A percentile compares a stretch with the other conserved stretches of the same genome.
Conservation (phyloP, 225 moss, liverwort and hornwort genomes). For the Marchantia paleacea region DNA sequence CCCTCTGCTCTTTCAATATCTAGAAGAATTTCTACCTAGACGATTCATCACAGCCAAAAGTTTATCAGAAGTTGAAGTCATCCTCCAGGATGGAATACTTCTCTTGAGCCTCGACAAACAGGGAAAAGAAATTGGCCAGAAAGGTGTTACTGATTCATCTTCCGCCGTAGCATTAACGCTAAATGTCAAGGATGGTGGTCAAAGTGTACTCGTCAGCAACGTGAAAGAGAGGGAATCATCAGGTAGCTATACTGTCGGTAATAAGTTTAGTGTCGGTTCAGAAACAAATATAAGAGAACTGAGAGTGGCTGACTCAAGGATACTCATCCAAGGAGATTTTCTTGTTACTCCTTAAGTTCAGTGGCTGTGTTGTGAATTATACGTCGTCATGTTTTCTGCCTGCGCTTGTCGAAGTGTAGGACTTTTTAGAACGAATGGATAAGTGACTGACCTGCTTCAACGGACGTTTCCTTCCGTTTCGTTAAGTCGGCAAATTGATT, state of each 20-base stretch:
- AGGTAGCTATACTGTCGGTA: background rate
- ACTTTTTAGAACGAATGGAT: no score
- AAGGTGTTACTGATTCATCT: background rate
- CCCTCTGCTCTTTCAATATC: constrained; percentile 18
- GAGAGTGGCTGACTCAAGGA: constrained; percentile 23
- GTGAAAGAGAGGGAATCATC: constrained; percentile 13
- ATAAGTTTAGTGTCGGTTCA: constrained; percentile 18
- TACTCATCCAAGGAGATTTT: constrained; percentile 32
- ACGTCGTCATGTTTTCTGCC: no score
- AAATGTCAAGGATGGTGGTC: constrained; percentile 20
- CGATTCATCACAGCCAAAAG: constrained; percentile 14
- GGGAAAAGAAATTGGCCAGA: constrained; percentile 7
- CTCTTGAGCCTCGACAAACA: constrained; percentile 15
- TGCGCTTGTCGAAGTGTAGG: no score
- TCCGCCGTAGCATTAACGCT: constrained; percentile 30
- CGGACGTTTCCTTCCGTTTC: no score
- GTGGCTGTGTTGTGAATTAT: no score
- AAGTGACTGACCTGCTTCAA: no score
- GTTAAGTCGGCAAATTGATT: no score
- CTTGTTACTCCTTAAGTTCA: constrained; percentile 18
- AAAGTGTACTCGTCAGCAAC: constrained; percentile 15
- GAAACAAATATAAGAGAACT: constrained; percentile 29
- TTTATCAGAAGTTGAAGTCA: constrained; percentile 27
- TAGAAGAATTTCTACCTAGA: constrained; percentile 24
- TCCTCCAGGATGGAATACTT: constrained; percentile 25